These are phyloP conservation scores for Nidularia pulvinata DNA, from an alignment of 768 basidiomycete genomes.

Conservation along the genomic window DNA sequence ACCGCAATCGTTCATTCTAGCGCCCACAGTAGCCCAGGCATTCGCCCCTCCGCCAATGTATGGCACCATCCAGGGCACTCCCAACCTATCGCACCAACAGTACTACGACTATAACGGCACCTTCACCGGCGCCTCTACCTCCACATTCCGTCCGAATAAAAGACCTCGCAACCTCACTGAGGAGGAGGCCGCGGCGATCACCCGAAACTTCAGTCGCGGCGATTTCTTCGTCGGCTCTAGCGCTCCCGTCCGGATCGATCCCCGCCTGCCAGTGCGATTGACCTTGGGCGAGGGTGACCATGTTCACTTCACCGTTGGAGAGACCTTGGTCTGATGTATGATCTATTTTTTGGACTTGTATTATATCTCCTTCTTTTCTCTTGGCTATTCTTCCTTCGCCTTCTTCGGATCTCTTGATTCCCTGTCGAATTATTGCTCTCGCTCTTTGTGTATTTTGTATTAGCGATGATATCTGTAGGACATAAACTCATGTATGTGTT, in stretches of 20 bases:
- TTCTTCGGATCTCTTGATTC: no score
- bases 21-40: constrained; percentile 29
- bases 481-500: no score
- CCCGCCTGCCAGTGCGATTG: constrained; percentile 75
- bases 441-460: no score
- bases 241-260: constrained; percentile 83
- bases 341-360: neutral
- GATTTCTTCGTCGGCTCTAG: constrained; percentile 83
- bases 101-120: constrained; percentile 81
- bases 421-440: no score
- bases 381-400: neutral
- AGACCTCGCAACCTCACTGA: constrained; percentile 80
- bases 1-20: constrained; percentile 10
- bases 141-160: constrained; percentile 80
- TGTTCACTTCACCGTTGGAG: constrained; percentile 63
- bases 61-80: constrained; percentile 39
- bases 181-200: constrained; percentile 83
- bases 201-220: constrained; percentile 77
- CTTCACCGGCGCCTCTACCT: constrained; percentile 68
- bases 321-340: constrained; percentile 30
- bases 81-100: constrained; percentile 58
- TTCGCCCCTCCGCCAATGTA: constrained; percentile 53
- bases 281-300: constrained; percentile 83
- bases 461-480: no score
- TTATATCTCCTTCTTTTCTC: neutral